A percentile compares a stretch with the other conserved stretches of the same genome.
Conservation (phyloP, 2,329 filamentous ascomycete species). For the Penicillium sclerotiorum region DNA sequence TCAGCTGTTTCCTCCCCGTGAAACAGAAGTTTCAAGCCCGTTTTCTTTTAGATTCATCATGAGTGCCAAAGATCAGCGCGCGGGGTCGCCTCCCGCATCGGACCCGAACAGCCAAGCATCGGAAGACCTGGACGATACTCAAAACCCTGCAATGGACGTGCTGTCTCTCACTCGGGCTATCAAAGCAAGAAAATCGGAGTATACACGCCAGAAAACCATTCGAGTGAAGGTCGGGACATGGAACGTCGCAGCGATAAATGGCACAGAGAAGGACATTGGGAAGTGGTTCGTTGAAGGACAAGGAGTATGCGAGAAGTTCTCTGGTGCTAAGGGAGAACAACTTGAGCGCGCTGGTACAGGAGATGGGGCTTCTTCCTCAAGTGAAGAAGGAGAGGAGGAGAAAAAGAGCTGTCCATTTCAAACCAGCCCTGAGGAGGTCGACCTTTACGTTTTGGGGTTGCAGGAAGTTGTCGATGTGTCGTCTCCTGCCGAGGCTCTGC, state of each 20-base stretch:
- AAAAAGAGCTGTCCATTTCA: conserved; percentile 44
- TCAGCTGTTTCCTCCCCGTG: too few species aligned
- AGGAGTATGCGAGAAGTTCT: conserved; percentile 66
- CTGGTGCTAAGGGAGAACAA: conserved; percentile 47
- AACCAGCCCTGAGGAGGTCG: conserved; percentile 64
- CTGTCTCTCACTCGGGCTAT: conserved; percentile 61
- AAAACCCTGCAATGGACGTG: conserved; percentile 30
- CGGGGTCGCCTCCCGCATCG: conserved; percentile 11
- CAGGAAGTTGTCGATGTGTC: conserved; percentile 91
- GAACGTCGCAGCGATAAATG: conserved; percentile 87
- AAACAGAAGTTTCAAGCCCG: too few species aligned
- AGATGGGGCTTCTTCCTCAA: conserved; percentile 20
- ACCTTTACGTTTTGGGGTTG: conserved; percentile 84
- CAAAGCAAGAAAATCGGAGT: conserved; percentile 75
- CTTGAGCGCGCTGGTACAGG: conserved; percentile 18
- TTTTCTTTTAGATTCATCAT: conserved; percentile 15
- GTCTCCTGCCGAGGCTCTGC: conserved; percentile 75
- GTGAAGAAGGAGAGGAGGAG: conserved; percentile 42
- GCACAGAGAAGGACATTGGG: conserved; percentile 83
- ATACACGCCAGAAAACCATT: conserved; percentile 71
- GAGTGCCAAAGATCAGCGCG: conserved; percentile 8
- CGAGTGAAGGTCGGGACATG: conserved; percentile 90
- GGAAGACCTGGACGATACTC: conserved; percentile 18
- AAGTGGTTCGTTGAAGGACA: conserved; percentile 84
- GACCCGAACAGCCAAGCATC: conserved; percentile 18